Conservation (phyloP, 306 rosid species). For the Clitoria ternatea region DNA sequence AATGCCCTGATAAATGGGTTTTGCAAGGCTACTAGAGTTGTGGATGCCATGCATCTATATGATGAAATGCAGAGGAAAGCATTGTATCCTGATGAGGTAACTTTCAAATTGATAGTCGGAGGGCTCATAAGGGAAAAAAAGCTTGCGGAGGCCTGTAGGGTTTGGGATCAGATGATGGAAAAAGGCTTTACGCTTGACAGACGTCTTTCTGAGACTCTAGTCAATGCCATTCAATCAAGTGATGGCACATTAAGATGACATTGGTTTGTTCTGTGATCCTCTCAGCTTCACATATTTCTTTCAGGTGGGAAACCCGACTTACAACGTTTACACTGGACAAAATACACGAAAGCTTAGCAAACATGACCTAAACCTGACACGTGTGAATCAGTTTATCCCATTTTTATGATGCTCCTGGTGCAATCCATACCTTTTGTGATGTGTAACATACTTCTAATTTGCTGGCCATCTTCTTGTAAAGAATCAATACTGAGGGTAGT, state of each 20-base stretch:
- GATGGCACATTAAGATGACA: slow-evolving; percentile 34
- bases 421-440: slow-evolving; percentile 10
- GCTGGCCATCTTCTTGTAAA: slow-evolving; percentile 10
- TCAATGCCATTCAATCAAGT: slow-evolving; percentile 53
- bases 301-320: slow-evolving; percentile 11
- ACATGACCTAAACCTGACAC: slow-evolving; percentile 11
- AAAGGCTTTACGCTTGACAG: slow-evolving; percentile 78
- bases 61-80: slow-evolving; percentile 79
- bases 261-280: slow-evolving; percentile 25
- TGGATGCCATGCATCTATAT: slow-evolving; percentile 60
- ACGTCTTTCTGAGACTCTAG: slow-evolving; percentile 53
- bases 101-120: slow-evolving; percentile 80
- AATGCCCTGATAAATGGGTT: slow-evolving; percentile 87
- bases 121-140: slow-evolving; percentile 64
- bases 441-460: slow-evolving; percentile 5
- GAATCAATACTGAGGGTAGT: background rate
- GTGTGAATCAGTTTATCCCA: slow-evolving; percentile 17
- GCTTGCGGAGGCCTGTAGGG: slow-evolving; percentile 58
- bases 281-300: slow-evolving; percentile 12
- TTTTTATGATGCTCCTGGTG: slow-evolving; percentile 21
- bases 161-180: slow-evolving; percentile 99
- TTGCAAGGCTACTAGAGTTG: slow-evolving; percentile 61
- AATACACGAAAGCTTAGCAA: slow-evolving; percentile 10
- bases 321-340: background rate
- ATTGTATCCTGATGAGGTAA: slow-evolving; percentile 64